phyloP scores from a whole-genome alignment of 2,329 filamentous ascomycete genomes.

The Colletotrichum sp. region DNA sequence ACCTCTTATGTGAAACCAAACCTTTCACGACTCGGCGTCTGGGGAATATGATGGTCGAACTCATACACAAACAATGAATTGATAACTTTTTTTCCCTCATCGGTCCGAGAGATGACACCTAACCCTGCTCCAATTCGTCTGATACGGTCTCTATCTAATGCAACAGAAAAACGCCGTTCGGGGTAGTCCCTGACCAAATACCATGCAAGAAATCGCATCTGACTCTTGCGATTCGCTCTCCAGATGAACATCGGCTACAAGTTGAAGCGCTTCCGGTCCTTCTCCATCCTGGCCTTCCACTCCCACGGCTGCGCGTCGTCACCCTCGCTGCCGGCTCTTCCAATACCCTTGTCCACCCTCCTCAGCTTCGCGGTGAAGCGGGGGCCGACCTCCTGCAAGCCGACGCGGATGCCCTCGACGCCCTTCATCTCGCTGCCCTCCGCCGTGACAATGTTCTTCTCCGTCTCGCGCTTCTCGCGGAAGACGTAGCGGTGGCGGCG shows the following conservation, averaged over 20 bases:
- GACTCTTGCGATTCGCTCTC: not conserved
- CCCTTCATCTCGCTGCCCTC: constrained; percentile 87
- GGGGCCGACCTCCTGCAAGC: constrained; percentile 81
- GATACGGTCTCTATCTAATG: not conserved
- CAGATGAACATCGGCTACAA: constrained; percentile 54
- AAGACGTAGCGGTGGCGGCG: constrained; percentile 91
- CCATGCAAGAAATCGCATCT: not conserved
- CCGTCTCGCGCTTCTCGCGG: constrained; percentile 82
- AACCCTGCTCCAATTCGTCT: not conserved
- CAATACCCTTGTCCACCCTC: constrained; percentile 88
- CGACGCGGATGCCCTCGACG: constrained; percentile 83
- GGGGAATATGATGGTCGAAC: not conserved
- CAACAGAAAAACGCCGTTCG: constrained; percentile 5
- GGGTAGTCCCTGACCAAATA: not conserved
- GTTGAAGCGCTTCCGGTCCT: constrained; percentile 91
- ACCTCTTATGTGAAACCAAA: constrained; percentile 14
- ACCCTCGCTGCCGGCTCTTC: constrained; percentile 69
- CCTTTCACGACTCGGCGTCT: constrained; percentile 12
- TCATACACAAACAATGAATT: not conserved
- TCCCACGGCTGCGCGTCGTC: constrained; percentile 87
- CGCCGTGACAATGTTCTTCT: constrained; percentile 82
- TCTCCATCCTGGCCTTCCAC: constrained; percentile 96
- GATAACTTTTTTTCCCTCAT: not conserved
- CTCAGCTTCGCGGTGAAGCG: constrained; percentile 80
- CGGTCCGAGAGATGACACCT: not conserved